phyloP scores from a whole-genome alignment of 208 protist genomes.

The Leishmania lainsoni region DNA sequence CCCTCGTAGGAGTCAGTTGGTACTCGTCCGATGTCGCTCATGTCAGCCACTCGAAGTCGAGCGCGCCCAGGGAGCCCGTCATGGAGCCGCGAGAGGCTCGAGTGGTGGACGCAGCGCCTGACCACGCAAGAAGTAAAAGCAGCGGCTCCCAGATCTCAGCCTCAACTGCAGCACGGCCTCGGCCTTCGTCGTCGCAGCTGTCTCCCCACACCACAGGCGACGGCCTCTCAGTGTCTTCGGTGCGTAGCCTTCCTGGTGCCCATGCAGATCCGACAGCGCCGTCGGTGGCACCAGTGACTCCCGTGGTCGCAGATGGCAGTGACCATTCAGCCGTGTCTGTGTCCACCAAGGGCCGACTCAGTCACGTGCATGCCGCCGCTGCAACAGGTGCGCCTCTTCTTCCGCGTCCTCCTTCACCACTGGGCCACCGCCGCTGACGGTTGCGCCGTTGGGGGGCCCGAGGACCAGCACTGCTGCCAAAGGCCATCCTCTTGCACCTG shows the following conservation, averaged over 20 bases:
- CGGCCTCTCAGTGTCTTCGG: not conserved
- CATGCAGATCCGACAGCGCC: conserved; percentile 10
- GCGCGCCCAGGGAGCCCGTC: not conserved
- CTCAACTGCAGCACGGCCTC: not conserved
- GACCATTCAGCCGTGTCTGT: no score
- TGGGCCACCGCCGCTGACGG: not conserved
- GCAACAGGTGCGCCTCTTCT: not conserved
- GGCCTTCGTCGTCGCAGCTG: not conserved
- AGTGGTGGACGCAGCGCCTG: not conserved
- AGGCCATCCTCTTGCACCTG: not conserved
- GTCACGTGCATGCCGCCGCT: not conserved
- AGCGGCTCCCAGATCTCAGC: not conserved
- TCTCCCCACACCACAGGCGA: not conserved
- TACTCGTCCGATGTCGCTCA: not conserved
- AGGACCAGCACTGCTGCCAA: not conserved
- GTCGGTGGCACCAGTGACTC: not conserved
- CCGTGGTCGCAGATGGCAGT: not conserved
- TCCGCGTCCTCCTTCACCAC: not conserved
- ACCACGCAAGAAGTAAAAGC: not conserved
- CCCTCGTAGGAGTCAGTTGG: not conserved
- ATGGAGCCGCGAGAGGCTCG: not conserved
- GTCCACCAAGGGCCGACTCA: not conserved
- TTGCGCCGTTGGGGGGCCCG: not conserved
- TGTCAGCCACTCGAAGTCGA: not conserved
- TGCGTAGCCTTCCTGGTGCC: not conserved